Evolutionary conservation across 1,284 basidiomycete genomes (phyloP), one percentile per base, ranked within the genome.

Genomic region (Lentinus polychrous): DNA sequence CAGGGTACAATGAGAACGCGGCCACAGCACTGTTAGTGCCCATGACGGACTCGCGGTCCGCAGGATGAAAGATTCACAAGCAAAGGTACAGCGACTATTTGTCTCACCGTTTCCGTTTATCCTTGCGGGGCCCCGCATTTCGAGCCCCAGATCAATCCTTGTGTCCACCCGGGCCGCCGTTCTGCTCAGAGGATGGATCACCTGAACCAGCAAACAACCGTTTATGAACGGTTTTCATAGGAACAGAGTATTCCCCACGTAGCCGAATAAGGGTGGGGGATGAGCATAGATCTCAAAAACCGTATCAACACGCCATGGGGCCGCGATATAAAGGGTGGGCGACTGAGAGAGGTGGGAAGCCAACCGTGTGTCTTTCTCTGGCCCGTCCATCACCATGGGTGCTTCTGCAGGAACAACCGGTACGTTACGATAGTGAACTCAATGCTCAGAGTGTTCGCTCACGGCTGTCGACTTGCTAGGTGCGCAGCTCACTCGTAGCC

Each of bases 401-500:
- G 43, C 42, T 22, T 48, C 43, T 42, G 42, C 52, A 33, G 66
- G 67, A 57, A 66, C 66, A 22, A 72, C 70, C 23, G 68, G 70
- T 72, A 6, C 40, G 66, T 57, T 14, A 31, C 18, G 27, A 31
- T 42, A 27, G 5, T 27, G 27, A 27, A 27, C 27, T 10, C 40
- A 37, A 36, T 37, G n/a, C 20, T 23, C 14, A 22, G 20, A 20
- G 50, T 46, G 43, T 33, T 46, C 15, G 27, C n/a, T 24, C 15
- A 14, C 8, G 33, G n/a, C 14, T 44, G n/a, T 14, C 2, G 2
- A 17, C 12, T 6, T 22, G 22, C 27, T 48, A 80, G 78, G 72
- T 48, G 59, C 71, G 45, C 69, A 81, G 50, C 68, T 82, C 39
- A 64, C 66, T 18, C 66, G 64, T 51, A 65, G 63, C 35, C 64